Base-by-base conservation (phyloP, 2,329 filamentous ascomycete genomes). In the Claviceps sp. region DNA sequence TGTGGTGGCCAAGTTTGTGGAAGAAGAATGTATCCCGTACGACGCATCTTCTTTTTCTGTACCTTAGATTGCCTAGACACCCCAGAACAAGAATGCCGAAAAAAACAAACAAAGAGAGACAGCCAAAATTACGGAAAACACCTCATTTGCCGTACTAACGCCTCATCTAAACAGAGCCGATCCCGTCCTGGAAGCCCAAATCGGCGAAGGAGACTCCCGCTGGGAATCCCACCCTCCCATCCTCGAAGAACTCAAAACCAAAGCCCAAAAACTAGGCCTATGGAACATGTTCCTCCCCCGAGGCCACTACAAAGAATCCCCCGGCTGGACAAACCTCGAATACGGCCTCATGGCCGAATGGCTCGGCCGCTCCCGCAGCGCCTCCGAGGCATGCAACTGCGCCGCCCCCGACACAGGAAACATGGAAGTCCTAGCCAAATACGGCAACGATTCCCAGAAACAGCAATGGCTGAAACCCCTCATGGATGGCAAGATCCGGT, bases 211-310 rank as follows among this genome's bases (percentile, higher is more conserved):
- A 56, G 76, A 83, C 48, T 71, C 80, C 56, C 82, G 91, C 74
- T 97, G 91, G 85, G 78, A 85, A 58, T 71, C 75, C 41, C 86
- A 94, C 66, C 91, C 93, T 1, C 66, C 76, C 43, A 77, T 97
- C 61, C 79, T 98, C 56, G 93, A 98, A 60, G 84, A 93, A 52
- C 78, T 98, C 61, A 97, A 97, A 78, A 74, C 71, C 58, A 87
- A 89, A 68, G 93, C 91, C 45, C 80, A 77, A 64, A 77, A 85
- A 60, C 78, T 95, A 26, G 93, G 91, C 1, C 76, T 98, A 46
- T 98, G 93, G 93, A 98, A 98, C 72, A 86, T 98, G 84, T 98
- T 98, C 76, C 71, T 98, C 60, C 88, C 93, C 58, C 91, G 87
- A 73, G 89, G 84, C 61, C 90, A 96, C 72, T 97, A 96, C 77